phyloP scores from a whole-genome alignment of 805 yeast species.

The Lachancea cidri region DNA sequence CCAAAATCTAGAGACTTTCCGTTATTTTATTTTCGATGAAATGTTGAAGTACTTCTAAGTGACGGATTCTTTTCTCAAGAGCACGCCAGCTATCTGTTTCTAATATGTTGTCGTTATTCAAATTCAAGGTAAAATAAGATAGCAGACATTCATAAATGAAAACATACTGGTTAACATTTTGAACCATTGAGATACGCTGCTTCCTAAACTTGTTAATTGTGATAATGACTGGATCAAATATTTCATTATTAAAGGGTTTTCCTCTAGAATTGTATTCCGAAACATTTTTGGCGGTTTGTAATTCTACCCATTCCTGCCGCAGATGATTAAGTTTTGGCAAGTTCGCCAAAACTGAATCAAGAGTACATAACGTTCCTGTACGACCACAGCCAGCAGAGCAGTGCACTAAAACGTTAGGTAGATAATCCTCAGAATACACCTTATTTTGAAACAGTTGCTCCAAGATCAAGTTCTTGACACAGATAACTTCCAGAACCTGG shows the following conservation, averaged over 20 bases:
- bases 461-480: constrained; percentile 42
- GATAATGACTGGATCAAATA: constrained; percentile 52
- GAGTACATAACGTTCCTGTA: constrained; percentile 81
- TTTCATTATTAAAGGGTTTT: constrained; percentile 4
- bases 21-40: constrained; percentile 9
- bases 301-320: constrained; percentile 14
- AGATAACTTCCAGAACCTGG: constrained; percentile 52
- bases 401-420: constrained; percentile 64
- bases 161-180: constrained; percentile 67
- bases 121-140: constrained; percentile 20
- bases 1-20: constrained; percentile 1
- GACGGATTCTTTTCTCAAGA: constrained; percentile 1
- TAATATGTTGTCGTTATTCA: neutral
- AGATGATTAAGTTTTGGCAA: constrained; percentile 19
- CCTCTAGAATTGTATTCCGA: neutral
- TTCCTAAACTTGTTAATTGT: constrained; percentile 62
- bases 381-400: constrained; percentile 98
- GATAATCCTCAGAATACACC: constrained; percentile 21
- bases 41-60: constrained; percentile 13
- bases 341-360: constrained; percentile 53
- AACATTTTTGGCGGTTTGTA: constrained; percentile 1
- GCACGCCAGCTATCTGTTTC: neutral
- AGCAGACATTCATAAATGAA: constrained; percentile 61
- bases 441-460: constrained; percentile 16
- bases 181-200: constrained; percentile 82